A percentile compares a stretch with the other conserved stretches of the same genome.
These are phyloP conservation scores for Coniochaeta sp. DNA, from an alignment of 2,329 filamentous ascomycete genomes.

Conservation along the genomic window DNA sequence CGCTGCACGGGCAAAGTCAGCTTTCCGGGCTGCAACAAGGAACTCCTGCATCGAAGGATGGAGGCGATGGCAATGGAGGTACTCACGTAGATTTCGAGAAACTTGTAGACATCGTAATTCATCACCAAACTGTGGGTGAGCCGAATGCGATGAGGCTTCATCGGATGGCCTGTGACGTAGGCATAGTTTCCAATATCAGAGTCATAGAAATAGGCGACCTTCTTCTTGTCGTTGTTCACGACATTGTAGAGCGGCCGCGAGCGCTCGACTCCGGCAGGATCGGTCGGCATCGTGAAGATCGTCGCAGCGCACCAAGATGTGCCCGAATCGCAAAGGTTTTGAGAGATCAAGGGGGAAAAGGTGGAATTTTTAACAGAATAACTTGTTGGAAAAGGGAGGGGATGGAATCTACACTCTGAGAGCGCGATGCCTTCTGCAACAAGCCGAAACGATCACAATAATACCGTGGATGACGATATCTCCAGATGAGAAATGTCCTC, in stretches of 20 bases:
- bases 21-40: neutral
- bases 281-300: constrained; percentile 15
- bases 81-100: constrained; percentile 91
- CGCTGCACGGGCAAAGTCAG: constrained; percentile 39
- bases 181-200: constrained; percentile 98
- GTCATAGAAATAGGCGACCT: constrained; percentile 97
- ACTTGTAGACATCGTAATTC: constrained; percentile 91
- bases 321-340: neutral
- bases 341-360: neutral
- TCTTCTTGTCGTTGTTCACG: constrained; percentile 50
- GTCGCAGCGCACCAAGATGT: neutral
- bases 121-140: constrained; percentile 93
- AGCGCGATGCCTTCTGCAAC: neutral
- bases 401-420: neutral
- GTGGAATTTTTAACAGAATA: neutral
- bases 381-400: neutral
- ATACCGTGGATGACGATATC: neutral
- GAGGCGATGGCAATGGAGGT: constrained; percentile 2
- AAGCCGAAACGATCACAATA: neutral
- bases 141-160: constrained; percentile 96
- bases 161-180: constrained; percentile 92
- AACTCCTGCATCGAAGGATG: neutral
- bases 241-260: constrained; percentile 39
- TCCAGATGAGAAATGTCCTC: neutral
- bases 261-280: constrained; percentile 28